Percentiles rank a stretch among this genome's conserved stretches.
Conservation (phyloP, 176 grass and related monocot species). For the Phragmites australis region DNA sequence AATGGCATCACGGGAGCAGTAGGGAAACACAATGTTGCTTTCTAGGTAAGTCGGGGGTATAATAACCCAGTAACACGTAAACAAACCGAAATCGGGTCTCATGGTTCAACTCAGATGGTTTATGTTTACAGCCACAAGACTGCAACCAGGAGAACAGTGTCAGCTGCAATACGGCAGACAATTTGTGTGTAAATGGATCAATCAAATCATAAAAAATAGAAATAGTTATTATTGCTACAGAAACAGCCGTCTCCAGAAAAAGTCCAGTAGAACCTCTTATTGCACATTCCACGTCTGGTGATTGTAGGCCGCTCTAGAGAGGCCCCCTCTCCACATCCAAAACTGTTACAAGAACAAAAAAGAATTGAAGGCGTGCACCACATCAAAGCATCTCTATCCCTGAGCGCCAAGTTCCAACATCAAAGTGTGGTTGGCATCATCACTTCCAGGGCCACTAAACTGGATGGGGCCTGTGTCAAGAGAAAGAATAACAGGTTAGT, state of each 20-base stretch:
- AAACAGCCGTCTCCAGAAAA: background rate
- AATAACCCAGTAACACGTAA: too few relatives aligned
- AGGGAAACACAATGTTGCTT: too few relatives aligned
- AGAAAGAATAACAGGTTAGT: background rate
- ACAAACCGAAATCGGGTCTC: background rate
- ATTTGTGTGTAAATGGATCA: background rate
- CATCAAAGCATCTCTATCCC: slow-evolving; percentile 33
- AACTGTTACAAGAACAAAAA: slow-evolving; percentile 41
- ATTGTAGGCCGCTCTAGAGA: background rate
- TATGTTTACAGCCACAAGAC: background rate
- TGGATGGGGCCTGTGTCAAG: slow-evolving; percentile 73
- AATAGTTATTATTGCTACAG: slow-evolving; percentile 46
- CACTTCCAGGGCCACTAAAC: slow-evolving; percentile 79
- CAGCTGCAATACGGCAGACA: background rate
- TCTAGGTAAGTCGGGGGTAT: too few relatives aligned
- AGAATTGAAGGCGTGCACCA: background rate
- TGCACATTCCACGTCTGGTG: slow-evolving; percentile 34
- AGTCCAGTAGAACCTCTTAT: slow-evolving; percentile 41
- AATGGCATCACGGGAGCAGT: too few relatives aligned
- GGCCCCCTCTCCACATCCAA: slow-evolving; percentile 35
- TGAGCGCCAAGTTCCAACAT: slow-evolving; percentile 73
- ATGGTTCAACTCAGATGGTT: background rate
- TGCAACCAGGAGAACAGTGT: background rate
- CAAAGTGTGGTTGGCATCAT: slow-evolving; percentile 84
- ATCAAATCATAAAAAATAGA: background rate